Evolutionary conservation across 2,329 filamentous ascomycete genomes (phyloP).

Genomic region (Calcarisporium arbuscula): DNA sequence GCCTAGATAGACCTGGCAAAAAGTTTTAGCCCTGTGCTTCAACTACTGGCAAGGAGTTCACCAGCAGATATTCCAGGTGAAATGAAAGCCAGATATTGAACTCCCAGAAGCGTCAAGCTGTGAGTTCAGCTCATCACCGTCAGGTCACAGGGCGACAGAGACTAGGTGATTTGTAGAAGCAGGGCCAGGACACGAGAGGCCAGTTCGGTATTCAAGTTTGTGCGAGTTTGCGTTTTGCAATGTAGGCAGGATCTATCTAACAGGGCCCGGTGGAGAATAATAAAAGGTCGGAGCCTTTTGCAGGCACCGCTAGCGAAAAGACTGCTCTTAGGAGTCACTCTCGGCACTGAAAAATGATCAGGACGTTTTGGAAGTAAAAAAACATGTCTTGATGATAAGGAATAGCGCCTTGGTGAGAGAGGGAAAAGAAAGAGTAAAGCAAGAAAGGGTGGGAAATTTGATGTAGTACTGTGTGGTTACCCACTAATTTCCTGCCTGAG

Average conservation of each 20-base stretch:
- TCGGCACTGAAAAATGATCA: conserved; percentile 92
- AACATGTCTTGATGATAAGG: conserved; percentile 91
- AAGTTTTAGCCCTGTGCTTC: conserved; percentile 12
- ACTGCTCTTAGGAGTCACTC: conserved; percentile 63
- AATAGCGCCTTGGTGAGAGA: conserved; percentile 60
- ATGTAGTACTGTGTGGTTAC: conserved; percentile 5
- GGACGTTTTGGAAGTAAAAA: conserved; percentile 62
- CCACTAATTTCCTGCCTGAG: conserved; percentile 18
- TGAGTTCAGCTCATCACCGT: not conserved
- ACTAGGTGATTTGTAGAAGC: too few species aligned
- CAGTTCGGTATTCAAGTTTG: too few species aligned
- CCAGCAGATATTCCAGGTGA: conserved; percentile 8
- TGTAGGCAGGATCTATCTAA: conserved; percentile 98
- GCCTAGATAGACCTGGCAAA: conserved; percentile 5
- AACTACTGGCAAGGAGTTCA: conserved; percentile 8
- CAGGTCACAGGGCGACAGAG: too few species aligned
- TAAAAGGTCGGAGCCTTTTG: conserved; percentile 35
- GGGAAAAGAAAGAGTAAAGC: conserved; percentile 24
- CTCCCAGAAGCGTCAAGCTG: not conserved
- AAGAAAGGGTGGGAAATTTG: conserved; percentile 14
- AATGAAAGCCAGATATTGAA: conserved; percentile 8
- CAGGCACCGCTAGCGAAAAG: conserved; percentile 99
- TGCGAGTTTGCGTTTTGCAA: too few species aligned
- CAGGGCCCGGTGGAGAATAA: conserved; percentile 67
- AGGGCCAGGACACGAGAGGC: too few species aligned